Conservation (phyloP, 805 yeast species). For the Metschnikowia aberdeeniae region DNA sequence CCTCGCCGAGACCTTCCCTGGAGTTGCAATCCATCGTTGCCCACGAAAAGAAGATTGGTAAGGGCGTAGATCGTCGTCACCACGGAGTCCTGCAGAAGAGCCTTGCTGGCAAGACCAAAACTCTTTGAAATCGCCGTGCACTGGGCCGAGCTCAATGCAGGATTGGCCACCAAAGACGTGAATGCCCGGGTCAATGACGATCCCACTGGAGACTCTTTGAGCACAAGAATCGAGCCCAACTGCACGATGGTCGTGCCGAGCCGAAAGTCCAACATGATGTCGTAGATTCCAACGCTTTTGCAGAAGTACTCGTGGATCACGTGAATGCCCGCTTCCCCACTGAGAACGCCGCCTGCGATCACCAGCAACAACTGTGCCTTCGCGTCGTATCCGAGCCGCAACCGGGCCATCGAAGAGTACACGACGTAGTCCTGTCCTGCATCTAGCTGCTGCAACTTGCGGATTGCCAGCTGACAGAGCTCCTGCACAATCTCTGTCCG, state of each 20-base stretch:
- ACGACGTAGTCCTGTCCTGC: conserved; percentile 55
- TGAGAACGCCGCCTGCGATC: conserved; percentile 52
- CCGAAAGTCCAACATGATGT: conserved; percentile 49
- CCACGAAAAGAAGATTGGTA: conserved; percentile 64
- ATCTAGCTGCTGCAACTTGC: conserved; percentile 47
- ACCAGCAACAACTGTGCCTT: conserved; percentile 56
- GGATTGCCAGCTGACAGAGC: conserved; percentile 32
- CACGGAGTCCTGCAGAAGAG: conserved; percentile 73
- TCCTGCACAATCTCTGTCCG: conserved; percentile 21
- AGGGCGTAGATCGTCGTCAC: conserved; percentile 82
- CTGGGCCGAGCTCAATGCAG: conserved; percentile 42
- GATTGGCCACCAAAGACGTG: conserved; percentile 54
- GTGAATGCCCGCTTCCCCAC: conserved; percentile 43
- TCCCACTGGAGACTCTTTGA: conserved; percentile 35
- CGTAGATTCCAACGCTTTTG: conserved; percentile 48
- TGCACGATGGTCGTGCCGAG: conserved; percentile 51
- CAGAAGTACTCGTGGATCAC: conserved; percentile 45
- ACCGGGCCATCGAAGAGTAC: conserved; percentile 45
- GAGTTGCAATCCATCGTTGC: conserved; percentile 36
- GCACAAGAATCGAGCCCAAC: conserved; percentile 53
- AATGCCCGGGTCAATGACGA: conserved; percentile 40
- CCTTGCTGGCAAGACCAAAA: conserved; percentile 63
- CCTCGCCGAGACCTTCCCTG: conserved; percentile 27
- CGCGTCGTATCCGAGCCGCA: conserved; percentile 49
- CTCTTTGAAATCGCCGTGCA: conserved; percentile 52